Evolutionary conservation across 345 rosid species (phyloP), one percentile per base, ranked within the genome.

Genomic region (Litchi chinensis): DNA sequence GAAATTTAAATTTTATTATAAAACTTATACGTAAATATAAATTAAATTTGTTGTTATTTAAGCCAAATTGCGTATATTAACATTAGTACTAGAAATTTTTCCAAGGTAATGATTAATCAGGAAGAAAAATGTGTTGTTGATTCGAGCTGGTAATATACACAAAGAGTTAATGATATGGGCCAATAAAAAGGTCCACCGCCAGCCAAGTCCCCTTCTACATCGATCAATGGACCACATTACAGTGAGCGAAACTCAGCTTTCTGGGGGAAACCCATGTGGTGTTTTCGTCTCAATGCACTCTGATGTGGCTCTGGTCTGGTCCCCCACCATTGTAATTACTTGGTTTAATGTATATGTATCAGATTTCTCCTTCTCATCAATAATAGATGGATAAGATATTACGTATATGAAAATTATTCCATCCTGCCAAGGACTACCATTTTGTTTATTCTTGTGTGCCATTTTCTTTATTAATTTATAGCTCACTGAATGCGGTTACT

Each of bases 231-330:
- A 85, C 83, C 82, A 77, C 87, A 22, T 54, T 26, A 73, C 63
- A 44, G 70, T 46, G 74, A 70, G 57, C 54, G 54, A 70, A 79
- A 62, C 75, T 15, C 59, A 56, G 82, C 82, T 79, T 74, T 76
- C 77, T 43, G 9, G 18, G 68, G 39, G 81, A 26, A 84, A 37
- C 82, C 80, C 80, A 81, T 65, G 82, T 79, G 83, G 79, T 73
- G 37, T 48, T 73, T 73, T 73, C 72, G 69, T 79, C 81, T 54
- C 56, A 44, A 16, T 28, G 70, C 68, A 54, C 73, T 69, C 60
- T 52, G 40, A 76, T 76, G 2, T 65, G 50, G 40, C 4, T 32
- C 13, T 50, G 12, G 26, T 19, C 10, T 46, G 77, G 71, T 65
- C 52, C 71, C 71, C 72, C 9, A 32, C 8, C 43, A 21, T 16